These are phyloP conservation scores for Forsythia suspensa DNA, from an alignment of 257 asterid species.

Conservation along the genomic window DNA sequence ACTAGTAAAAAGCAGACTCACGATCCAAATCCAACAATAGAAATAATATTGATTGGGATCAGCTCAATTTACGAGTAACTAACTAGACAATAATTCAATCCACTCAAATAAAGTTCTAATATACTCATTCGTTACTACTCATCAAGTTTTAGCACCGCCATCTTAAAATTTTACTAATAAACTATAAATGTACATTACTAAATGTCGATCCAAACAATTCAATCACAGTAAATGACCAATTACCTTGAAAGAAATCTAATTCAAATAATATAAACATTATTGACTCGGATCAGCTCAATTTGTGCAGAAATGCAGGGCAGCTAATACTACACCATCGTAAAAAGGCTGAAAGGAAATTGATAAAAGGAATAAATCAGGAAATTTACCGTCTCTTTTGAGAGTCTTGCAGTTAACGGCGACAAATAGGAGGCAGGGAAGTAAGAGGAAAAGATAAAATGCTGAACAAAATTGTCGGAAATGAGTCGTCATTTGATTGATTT, in stretches of 20 bases:
- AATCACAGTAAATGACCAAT: slow-evolving; percentile 17
- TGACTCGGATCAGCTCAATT: slow-evolving; percentile 15
- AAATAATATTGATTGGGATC: not conserved
- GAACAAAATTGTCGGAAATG: slow-evolving; percentile 20
- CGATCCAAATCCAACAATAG: not conserved
- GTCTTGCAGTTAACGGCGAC: slow-evolving; percentile 72
- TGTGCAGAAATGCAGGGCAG: not conserved
- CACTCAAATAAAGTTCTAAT: slow-evolving; percentile 12
- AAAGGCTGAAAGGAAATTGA: not conserved
- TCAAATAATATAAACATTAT: not conserved
- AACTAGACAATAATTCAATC: slow-evolving; percentile 2
- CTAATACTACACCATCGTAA: not conserved
- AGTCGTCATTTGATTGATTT: slow-evolving; percentile 34
- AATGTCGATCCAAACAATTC: slow-evolving; percentile 9
- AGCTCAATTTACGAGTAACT: not conserved
- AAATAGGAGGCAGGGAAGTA: slow-evolving; percentile 38
- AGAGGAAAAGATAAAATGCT: slow-evolving; percentile 23
- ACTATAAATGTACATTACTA: not conserved
- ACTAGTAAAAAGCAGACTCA: not conserved
- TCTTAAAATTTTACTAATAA: not conserved
- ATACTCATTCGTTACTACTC: not conserved
- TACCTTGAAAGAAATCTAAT: not conserved
- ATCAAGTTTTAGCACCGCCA: not conserved
- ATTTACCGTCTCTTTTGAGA: slow-evolving; percentile 83
- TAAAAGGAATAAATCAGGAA: slow-evolving; percentile 13